Percentiles rank a stretch among this genome's conserved stretches.
These are phyloP conservation scores for Casuarina cunninghamiana DNA, from an alignment of 306 rosid genomes.

Conservation along the genomic window DNA sequence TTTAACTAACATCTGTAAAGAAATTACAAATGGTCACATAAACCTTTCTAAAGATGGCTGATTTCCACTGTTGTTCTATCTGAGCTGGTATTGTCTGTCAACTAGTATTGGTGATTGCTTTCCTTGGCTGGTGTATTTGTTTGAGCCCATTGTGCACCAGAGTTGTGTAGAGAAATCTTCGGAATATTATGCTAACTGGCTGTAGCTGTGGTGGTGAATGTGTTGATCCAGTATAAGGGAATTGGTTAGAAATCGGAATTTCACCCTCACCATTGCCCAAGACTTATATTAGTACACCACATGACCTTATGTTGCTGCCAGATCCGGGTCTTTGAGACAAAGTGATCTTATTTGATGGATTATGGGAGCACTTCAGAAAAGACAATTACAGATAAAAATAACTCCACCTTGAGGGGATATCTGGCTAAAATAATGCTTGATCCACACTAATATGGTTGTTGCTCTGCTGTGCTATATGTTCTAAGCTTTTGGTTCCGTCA, in stretches of 20 bases:
- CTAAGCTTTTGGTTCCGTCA: background rate
- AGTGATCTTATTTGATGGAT: background rate
- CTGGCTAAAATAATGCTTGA: background rate
- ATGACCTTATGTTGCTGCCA: background rate
- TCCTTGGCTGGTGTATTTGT: background rate
- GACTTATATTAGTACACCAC: background rate
- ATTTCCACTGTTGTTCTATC: too few relatives aligned
- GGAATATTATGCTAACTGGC: background rate
- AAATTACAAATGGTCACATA: background rate
- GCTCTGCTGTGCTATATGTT: background rate
- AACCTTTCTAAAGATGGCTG: background rate
- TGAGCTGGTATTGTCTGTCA: background rate
- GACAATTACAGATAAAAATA: background rate
- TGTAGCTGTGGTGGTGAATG: background rate
- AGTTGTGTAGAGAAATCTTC: background rate
- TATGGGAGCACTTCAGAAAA: background rate
- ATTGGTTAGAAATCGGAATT: background rate
- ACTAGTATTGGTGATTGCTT: background rate
- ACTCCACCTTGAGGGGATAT: background rate
- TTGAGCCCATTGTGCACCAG: background rate
- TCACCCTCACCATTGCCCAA: background rate
- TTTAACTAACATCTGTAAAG: background rate
- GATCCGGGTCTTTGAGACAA: background rate
- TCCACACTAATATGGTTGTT: background rate
- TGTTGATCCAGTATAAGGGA: background rate